These are phyloP conservation scores for Metrosideros polymorpha DNA, from an alignment of 441 rosid genomes.

Conservation along the genomic window DNA sequence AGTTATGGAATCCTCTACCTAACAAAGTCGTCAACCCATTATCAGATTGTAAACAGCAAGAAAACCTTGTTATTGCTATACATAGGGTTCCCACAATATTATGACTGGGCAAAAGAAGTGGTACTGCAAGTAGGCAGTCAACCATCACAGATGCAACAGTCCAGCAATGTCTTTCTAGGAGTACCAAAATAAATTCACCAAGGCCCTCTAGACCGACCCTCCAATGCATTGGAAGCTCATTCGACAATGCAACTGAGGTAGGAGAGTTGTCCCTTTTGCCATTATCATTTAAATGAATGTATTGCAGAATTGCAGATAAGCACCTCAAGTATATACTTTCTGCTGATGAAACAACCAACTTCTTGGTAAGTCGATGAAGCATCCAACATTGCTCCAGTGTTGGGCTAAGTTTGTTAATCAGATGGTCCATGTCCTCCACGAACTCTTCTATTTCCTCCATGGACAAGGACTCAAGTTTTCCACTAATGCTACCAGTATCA, in stretches of 20 bases:
- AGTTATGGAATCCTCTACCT: constrained; percentile 35
- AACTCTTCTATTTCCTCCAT: constrained; percentile 47
- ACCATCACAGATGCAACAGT: constrained; percentile 57
- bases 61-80: constrained; percentile 36
- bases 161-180: constrained; percentile 62
- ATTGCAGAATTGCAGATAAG: constrained; percentile 33
- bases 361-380: constrained; percentile 56
- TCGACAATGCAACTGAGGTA: constrained; percentile 19
- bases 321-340: constrained; percentile 53
- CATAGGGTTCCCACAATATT: constrained; percentile 35
- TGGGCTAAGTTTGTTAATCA: constrained; percentile 42
- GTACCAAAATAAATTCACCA: constrained; percentile 33
- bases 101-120: constrained; percentile 37
- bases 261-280: constrained; percentile 23
- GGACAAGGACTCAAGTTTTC: constrained; percentile 23
- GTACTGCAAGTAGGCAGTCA: constrained; percentile 60
- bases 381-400: constrained; percentile 57
- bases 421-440: constrained; percentile 36
- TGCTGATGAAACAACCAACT: constrained; percentile 44
- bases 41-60: constrained; percentile 45
- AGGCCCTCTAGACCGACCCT: constrained; percentile 45
- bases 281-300: constrained; percentile 19
- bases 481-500: constrained; percentile 13
- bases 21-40: constrained; percentile 53
- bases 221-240: constrained; percentile 34